Base-by-base conservation (phyloP, 2,329 filamentous ascomycete genomes). In the Cadophora sp. region DNA sequence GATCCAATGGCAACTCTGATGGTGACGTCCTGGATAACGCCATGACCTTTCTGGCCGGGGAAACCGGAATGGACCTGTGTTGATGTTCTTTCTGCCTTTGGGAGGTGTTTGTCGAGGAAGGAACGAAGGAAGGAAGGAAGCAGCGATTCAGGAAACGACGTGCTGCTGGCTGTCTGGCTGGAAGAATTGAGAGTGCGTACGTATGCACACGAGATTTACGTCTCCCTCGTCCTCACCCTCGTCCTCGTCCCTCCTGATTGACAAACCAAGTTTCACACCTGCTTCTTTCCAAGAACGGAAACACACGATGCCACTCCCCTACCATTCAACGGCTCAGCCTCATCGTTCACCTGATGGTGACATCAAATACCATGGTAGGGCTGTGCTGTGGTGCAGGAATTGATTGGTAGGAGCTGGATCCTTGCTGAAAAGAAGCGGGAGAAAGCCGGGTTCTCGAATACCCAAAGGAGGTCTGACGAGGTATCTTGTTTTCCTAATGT, bases 371-470 rank as follows among this genome's bases (percentile, higher is more conserved):
- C 56, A 59, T 22, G 56, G 22, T 16, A 14, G 12, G 34, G 31
- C 56, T 40, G 56, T 59, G 56, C 56, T 40, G 31, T 27, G 11
- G 7, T 59, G 56, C n/a, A 27, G 24, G 3, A 26, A 37, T 40
- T 37, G 56, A 40, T 59, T 59, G 56, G 31, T 16, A 59, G 56
- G 56, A 59, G 34, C 31, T 9, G 56, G 19, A 59, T 59, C 56
- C 56, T 11, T 59, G 43, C 56, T 22, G 26, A n/a, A 37, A 24
- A 19, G 4, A 34, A 37, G 31, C 55, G n/a, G 55, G 55, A 59
- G 31, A 40, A 40, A 59, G 12, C 22, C 19, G 34, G 34, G 34
- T 37, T 4, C 11, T 53, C 50, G 22, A 51, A 51, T 27, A 27
- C 50, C 34, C 9, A 37, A 37, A 37, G 34, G 34, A 37, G n/a